These are phyloP conservation scores for Podila clonocystis DNA, from an alignment of 192 early-diverging fungal genomes.

Conservation along the genomic window DNA sequence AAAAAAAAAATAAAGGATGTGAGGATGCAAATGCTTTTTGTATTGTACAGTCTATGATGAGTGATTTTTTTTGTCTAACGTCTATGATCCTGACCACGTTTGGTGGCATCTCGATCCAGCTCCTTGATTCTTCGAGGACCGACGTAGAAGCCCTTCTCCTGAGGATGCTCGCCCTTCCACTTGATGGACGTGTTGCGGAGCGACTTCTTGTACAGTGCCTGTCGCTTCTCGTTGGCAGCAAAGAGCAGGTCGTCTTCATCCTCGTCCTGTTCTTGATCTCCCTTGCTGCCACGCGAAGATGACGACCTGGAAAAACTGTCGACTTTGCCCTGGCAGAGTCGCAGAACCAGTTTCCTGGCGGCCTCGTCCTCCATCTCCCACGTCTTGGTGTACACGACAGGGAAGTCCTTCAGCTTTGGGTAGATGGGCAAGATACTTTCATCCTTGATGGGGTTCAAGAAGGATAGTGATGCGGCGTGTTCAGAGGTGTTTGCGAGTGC, in stretches of 20 bases:
- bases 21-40: neutral
- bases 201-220: constrained; percentile 17
- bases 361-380: constrained; percentile 45
- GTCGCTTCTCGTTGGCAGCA: constrained; percentile 16
- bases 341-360: constrained; percentile 20
- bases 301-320: constrained; percentile 4
- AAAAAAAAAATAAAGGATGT: neutral
- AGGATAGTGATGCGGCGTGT: constrained; percentile 4
- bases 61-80: neutral
- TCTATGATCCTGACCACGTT: constrained; percentile 23
- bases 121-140: constrained; percentile 26
- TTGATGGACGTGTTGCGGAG: constrained; percentile 46
- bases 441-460: constrained; percentile 16
- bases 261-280: neutral
- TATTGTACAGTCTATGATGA: constrained; percentile 18
- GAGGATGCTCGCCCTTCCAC: constrained; percentile 47
- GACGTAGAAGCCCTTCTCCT: constrained; percentile 42
- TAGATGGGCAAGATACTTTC: constrained; percentile 32
- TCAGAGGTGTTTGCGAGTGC: neutral
- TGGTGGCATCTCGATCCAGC: constrained; percentile 16
- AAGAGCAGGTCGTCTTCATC: neutral
- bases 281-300: neutral
- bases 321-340: constrained; percentile 31
- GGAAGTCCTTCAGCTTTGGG: constrained; percentile 44
- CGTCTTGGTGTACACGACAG: constrained; percentile 45